Conservation (phyloP, 805 yeast genomes). For the Yarrowia sp. region DNA sequence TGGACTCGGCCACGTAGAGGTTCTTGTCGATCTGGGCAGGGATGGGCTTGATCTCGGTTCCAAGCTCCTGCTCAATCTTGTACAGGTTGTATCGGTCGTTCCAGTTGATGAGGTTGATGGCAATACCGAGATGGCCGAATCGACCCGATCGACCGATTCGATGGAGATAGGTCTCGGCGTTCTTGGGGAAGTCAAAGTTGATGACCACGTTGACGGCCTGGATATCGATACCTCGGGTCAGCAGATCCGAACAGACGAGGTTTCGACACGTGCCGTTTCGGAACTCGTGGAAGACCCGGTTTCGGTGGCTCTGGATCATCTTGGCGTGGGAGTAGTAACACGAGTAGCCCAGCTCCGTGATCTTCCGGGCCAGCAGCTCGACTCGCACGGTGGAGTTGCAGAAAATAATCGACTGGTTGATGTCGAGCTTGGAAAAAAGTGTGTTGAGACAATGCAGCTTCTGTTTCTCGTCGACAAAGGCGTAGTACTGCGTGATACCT, state of each 20-base stretch:
- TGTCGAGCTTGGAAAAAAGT: slow-evolving; percentile 85
- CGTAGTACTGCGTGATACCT: slow-evolving; percentile 96
- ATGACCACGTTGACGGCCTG: slow-evolving; percentile 98
- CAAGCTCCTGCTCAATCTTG: slow-evolving; percentile 94
- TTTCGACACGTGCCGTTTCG: slow-evolving; percentile 98
- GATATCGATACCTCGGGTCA: slow-evolving; percentile 97
- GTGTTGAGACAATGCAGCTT: slow-evolving; percentile 95
- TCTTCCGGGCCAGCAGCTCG: slow-evolving; percentile 90
- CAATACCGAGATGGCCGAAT: slow-evolving; percentile 97
- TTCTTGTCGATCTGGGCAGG: slow-evolving; percentile 89
- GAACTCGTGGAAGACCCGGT: slow-evolving; percentile 96
- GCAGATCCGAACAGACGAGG: slow-evolving; percentile 90
- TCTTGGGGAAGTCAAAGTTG: slow-evolving; percentile 97
- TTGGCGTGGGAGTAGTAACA: slow-evolving; percentile 96
- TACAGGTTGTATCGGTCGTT: slow-evolving; percentile 90
- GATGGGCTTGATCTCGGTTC: slow-evolving; percentile 95
- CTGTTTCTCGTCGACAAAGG: slow-evolving; percentile 96
- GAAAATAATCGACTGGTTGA: slow-evolving; percentile 94
- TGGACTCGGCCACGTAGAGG: slow-evolving; percentile 67
- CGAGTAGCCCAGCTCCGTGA: slow-evolving; percentile 93
- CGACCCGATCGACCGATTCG: slow-evolving; percentile 99
- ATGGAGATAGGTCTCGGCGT: slow-evolving; percentile 95
- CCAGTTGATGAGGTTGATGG: slow-evolving; percentile 95
- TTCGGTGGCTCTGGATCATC: slow-evolving; percentile 96
- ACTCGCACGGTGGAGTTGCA: slow-evolving; percentile 97